Base-by-base conservation (phyloP, 768 basidiomycete species). In the Trametes maxima region DNA sequence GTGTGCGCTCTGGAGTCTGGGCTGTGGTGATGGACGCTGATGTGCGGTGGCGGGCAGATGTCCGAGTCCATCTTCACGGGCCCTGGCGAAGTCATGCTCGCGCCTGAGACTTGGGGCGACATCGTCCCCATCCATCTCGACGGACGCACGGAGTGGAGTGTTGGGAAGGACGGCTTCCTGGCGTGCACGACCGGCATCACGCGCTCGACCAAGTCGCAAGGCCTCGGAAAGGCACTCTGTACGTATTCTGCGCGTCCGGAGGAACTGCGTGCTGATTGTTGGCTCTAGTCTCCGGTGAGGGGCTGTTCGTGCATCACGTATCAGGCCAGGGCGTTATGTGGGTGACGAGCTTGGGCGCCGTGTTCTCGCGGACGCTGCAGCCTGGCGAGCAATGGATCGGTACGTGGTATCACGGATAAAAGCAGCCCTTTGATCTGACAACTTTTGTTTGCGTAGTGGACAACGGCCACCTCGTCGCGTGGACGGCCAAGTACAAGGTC, bases 401-500 rank as follows among this genome's bases (percentile, higher is more conserved):
- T 70, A 39, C 43, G 69, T 54, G 14, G 24, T 17, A 13, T 2
- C 33, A 1, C n/a, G 16, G 43, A 5, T n/a, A 25, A 39, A 14
- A 21, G 36, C 42, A 44, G 3, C 16, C 13, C 33, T 36, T 21
- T 5, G 0, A 25, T 10, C 17, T 37, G 22, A 13, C 7, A 33
- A 37, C 5, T 36, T 36, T 14, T 11, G 39, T 13, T 4, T 12
- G 21, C 12, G 21, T 52, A 70, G 70, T 75, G 25, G 73, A 74
- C 54, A 73, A 74, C 63, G 71, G 74, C 14, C 74, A 75, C 40
- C 72, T 74, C 35, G 74, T 75, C 25, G 74, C 74, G 13, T 75
- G 74, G 74, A 71, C 70, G 39, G 69, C 70, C 12, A 61, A 67
- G 44, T 75, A 74, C 66, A 70, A 66, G 49, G 68, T 75, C 22